A percentile compares a stretch with the other conserved stretches of the same genome.
Conservation (phyloP, 2,329 filamentous ascomycete species). For the Dothidotthia symphoricarpi region DNA sequence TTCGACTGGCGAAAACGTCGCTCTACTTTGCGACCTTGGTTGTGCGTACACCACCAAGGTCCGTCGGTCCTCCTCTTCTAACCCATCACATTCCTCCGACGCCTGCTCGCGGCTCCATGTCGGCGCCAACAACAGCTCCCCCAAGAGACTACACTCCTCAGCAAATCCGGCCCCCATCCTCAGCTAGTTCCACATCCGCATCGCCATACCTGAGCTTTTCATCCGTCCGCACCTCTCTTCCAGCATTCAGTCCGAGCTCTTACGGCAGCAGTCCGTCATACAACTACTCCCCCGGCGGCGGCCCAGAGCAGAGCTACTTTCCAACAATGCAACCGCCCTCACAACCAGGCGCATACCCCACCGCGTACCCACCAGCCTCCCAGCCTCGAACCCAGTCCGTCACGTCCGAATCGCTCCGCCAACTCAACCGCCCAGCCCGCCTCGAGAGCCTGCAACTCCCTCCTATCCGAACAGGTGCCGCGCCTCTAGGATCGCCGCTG, state of each 20-base stretch:
- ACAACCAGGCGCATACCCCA: slow-evolving; percentile 28
- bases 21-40: slow-evolving; percentile 49
- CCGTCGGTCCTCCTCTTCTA: slow-evolving; percentile 30
- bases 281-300: slow-evolving; percentile 36
- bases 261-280: slow-evolving; percentile 37
- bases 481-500: slow-evolving; percentile 33
- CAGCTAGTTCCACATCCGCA: slow-evolving; percentile 34
- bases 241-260: slow-evolving; percentile 34
- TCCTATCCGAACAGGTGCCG: slow-evolving; percentile 36
- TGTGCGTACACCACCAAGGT: slow-evolving; percentile 28
- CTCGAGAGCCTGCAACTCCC: slow-evolving; percentile 39
- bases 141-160: slow-evolving; percentile 30
- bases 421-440: slow-evolving; percentile 22
- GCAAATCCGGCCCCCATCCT: slow-evolving; percentile 28
- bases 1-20: slow-evolving; percentile 45
- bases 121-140: slow-evolving; percentile 27
- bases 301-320: slow-evolving; percentile 37
- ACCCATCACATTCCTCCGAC: slow-evolving; percentile 38
- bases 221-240: slow-evolving; percentile 36
- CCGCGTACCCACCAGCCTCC: slow-evolving; percentile 23
- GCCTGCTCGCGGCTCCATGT: slow-evolving; percentile 29
- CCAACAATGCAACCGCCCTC: slow-evolving; percentile 29
- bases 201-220: slow-evolving; percentile 40
- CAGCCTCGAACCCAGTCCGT: slow-evolving; percentile 23
- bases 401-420: slow-evolving; percentile 30